These are phyloP conservation scores for Rhodotorula mucilaginosa DNA, from an alignment of 1,284 basidiomycete genomes.

Conservation along the genomic window DNA sequence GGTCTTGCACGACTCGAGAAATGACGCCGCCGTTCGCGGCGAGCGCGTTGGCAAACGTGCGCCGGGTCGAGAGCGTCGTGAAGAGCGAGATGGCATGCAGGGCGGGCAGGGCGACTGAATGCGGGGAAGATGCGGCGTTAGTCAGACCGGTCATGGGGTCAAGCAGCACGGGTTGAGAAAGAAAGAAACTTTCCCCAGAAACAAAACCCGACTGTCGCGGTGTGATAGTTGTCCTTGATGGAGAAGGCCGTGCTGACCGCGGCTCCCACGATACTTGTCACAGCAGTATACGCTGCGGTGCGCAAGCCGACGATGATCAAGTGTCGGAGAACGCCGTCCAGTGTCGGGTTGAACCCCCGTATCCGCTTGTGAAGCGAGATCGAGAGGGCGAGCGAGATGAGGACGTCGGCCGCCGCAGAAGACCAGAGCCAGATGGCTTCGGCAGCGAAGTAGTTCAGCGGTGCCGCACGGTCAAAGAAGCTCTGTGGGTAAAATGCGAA, in stretches of 20 bases:
- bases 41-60: slow-evolving; percentile 6
- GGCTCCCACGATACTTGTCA: slow-evolving; percentile 13
- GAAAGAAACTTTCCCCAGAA: slow-evolving; percentile 11
- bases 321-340: slow-evolving; percentile 12
- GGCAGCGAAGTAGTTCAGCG: slow-evolving; percentile 5
- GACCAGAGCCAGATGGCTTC: slow-evolving; percentile 25
- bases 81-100: slow-evolving; percentile 32
- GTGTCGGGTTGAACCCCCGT: slow-evolving; percentile 20
- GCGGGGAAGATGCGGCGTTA: not conserved
- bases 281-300: slow-evolving; percentile 21
- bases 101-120: slow-evolving; percentile 18
- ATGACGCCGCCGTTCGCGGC: not conserved
- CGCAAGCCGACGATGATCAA: slow-evolving; percentile 18
- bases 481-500: not conserved
- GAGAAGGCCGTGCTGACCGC: slow-evolving; percentile 1
- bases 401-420: slow-evolving; percentile 14
- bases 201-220: slow-evolving; percentile 10
- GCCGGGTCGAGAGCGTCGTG: slow-evolving; percentile 21
- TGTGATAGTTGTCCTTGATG: not conserved
- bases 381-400: slow-evolving; percentile 25
- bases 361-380: slow-evolving; percentile 17
- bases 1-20: not conserved
- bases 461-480: not conserved
- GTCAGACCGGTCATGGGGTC: not conserved
- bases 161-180: not conserved